Conservation (phyloP, 2,329 filamentous ascomycete species). For the Cladorrhinum sp. region DNA sequence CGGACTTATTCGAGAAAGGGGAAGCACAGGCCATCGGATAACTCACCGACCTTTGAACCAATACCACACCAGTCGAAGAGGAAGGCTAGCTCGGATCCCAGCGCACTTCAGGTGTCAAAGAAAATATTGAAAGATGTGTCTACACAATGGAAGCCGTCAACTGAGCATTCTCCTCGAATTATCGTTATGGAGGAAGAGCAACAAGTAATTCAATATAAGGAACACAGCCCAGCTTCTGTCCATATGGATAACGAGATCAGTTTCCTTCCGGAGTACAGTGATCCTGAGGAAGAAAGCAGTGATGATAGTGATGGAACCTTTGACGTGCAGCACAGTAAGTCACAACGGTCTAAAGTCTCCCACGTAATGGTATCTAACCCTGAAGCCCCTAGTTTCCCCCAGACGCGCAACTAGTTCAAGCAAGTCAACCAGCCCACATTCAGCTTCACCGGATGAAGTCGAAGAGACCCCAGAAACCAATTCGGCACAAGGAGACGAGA, state of each 20-base stretch:
- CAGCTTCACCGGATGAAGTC: not conserved
- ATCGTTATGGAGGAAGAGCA: not conserved
- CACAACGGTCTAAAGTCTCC: not conserved
- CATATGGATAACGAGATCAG: not conserved
- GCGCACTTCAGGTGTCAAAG: not conserved
- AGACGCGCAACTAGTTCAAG: not conserved
- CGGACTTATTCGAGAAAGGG: conserved; percentile 23
- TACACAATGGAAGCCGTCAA: not conserved
- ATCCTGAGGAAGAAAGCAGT: not conserved
- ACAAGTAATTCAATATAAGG: not conserved
- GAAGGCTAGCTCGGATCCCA: not conserved
- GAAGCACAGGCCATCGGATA: not conserved
- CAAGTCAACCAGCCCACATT: not conserved
- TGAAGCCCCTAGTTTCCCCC: not conserved
- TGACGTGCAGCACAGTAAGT: not conserved
- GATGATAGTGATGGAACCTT: not conserved
- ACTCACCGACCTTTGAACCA: conserved; percentile 16
- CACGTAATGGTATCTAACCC: not conserved
- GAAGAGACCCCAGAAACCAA: not conserved
- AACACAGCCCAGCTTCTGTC: not conserved
- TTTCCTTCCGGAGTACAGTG: not conserved
- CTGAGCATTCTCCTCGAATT: not conserved
- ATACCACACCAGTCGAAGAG: not conserved
- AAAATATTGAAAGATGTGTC: not conserved
- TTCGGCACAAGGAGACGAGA: not conserved